Base-by-base conservation (phyloP, 2,329 filamentous ascomycete species). In the Trichophaea hybrida region DNA sequence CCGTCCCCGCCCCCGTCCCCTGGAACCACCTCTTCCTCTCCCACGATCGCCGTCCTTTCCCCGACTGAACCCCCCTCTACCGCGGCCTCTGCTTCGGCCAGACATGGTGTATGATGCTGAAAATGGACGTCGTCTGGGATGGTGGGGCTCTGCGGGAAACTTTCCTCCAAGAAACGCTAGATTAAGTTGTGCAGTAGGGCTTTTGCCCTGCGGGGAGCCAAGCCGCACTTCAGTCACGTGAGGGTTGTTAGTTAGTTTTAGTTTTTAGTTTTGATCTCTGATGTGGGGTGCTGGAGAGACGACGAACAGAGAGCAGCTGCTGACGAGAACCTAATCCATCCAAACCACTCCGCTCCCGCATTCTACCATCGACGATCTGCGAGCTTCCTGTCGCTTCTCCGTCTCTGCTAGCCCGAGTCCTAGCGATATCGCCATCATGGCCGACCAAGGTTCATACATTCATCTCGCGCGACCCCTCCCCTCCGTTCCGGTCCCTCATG, bases 381-480 rank as follows among this genome's bases (percentile, higher is more conserved):
- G 34, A 53, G 31, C 31, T 53, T 35, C 13, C 31, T 15, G n/a
- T 24, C 31, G 15, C 6, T 51, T 12, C 48, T 24, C 15, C 31
- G 15, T n/a, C 48, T 51, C 48, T 5, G 15, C 48, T 24, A 17
- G 48, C 5, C n/a, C 13, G 15, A 15, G n/a, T 32, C 15, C 48
- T 24, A 12, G n/a, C 24, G 24, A 46, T 7, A 13, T 12, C 40
- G 40, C 40, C 40, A n/a, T 71, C 75, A 95, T 94, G 89, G 85
- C 88, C 74, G 77, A 81, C 71, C 77, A 83, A 70, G 86, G 91
- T 74, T 85, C 86, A 66, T 97, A 95, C 78, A 83, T 97, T 71
- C 93, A 98, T 75, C 85, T 98, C 68, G 85, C 91, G 71, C 84
- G 93, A 74, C 93, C 93, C 70, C 79, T 97, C 66, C 63, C 64